Conservation (phyloP, 768 basidiomycete species). For the Zangia roseola region DNA sequence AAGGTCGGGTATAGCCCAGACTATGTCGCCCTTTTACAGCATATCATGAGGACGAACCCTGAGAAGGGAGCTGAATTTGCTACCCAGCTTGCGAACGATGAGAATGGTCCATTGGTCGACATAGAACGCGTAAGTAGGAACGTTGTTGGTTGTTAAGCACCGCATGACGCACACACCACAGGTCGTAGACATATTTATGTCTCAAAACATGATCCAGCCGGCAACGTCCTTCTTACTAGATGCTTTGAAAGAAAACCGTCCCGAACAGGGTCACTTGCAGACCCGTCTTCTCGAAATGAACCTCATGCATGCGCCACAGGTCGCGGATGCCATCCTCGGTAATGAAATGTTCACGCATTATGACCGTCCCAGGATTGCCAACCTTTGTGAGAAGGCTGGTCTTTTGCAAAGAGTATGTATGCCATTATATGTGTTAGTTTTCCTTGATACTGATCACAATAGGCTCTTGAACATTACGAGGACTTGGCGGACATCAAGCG, state of each 20-base stretch:
- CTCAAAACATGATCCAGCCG: slow-evolving; percentile 98
- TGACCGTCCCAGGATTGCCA: slow-evolving; percentile 94
- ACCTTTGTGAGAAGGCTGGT: slow-evolving; percentile 98
- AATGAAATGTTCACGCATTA: slow-evolving; percentile 99
- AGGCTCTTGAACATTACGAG: slow-evolving; percentile 98
- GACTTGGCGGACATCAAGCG: slow-evolving; percentile 99
- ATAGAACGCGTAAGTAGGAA: slow-evolving; percentile 70
- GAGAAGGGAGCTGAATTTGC: slow-evolving; percentile 99
- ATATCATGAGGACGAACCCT: slow-evolving; percentile 93
- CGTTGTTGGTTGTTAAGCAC: not conserved
- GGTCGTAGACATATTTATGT: slow-evolving; percentile 99
- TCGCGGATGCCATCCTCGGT: slow-evolving; percentile 97
- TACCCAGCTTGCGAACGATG: slow-evolving; percentile 90
- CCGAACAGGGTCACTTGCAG: slow-evolving; percentile 94
- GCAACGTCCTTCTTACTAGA: slow-evolving; percentile 97
- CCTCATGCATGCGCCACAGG: slow-evolving; percentile 94
- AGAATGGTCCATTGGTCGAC: slow-evolving; percentile 88
- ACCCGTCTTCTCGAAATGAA: slow-evolving; percentile 98
- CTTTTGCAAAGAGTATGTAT: slow-evolving; percentile 80
- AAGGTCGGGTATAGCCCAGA: slow-evolving; percentile 94
- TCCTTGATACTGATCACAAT: slow-evolving; percentile 12
- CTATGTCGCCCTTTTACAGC: slow-evolving; percentile 88
- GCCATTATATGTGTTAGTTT: not conserved
- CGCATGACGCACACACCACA: slow-evolving; percentile 24
- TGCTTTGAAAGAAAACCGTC: slow-evolving; percentile 96